These are phyloP conservation scores for Podila clonocystis DNA, from an alignment of 192 early-diverging fungal species.

Conservation along the genomic window DNA sequence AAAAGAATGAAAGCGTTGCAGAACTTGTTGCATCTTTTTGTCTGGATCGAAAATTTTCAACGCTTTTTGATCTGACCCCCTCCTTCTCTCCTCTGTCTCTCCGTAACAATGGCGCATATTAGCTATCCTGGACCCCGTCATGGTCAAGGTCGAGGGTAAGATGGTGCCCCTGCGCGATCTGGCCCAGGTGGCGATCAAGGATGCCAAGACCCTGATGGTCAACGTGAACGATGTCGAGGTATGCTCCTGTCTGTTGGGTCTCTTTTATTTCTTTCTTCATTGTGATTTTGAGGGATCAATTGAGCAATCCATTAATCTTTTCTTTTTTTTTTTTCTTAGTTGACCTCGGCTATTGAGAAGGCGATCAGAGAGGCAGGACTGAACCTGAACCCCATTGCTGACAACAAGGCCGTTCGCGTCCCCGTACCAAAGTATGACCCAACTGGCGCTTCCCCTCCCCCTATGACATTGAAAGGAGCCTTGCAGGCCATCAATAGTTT, in stretches of 20 bases:
- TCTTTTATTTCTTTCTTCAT: neutral
- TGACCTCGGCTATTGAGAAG: constrained; percentile 69
- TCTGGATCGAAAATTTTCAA: no score
- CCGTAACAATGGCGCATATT: neutral
- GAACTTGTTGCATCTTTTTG: no score
- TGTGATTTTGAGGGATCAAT: neutral
- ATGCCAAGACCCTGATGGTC: constrained; percentile 84
- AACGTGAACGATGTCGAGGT: constrained; percentile 80
- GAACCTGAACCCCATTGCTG: constrained; percentile 82
- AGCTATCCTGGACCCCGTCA: constrained; percentile 79
- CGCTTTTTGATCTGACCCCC: no score
- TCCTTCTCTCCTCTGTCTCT: no score
- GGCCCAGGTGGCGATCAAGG: constrained; percentile 83
- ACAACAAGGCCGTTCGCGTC: constrained; percentile 75
- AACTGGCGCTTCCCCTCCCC: neutral
- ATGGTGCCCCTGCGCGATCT: constrained; percentile 69
- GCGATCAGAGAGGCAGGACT: constrained; percentile 81
- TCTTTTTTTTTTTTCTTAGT: constrained; percentile 41
- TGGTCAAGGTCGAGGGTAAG: constrained; percentile 65
- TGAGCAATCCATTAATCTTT: neutral
- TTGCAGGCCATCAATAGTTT: neutral
- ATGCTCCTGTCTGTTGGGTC: no score
- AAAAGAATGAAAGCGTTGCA: no score
- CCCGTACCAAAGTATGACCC: constrained; percentile 80
- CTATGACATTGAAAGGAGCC: neutral